phyloP scores from a whole-genome alignment of 2,329 filamentous ascomycete species.

The Thielaviopsis musarum region DNA sequence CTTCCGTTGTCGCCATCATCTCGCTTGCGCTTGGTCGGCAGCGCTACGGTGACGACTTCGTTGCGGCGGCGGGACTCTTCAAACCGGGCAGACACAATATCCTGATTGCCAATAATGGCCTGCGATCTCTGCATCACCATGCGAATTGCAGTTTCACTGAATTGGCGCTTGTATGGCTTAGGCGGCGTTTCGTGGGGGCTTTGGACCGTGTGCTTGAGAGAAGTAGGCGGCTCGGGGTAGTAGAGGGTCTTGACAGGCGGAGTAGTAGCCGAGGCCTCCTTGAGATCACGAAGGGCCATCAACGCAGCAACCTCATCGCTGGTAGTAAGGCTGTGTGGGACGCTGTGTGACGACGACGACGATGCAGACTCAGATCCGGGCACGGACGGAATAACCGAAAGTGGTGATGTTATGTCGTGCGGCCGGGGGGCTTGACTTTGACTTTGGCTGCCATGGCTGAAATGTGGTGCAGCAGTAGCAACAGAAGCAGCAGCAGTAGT shows the following conservation, averaged over 20 bases:
- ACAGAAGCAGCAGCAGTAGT: background rate
- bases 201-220: background rate
- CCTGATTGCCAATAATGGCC: background rate
- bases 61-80: constrained; percentile 7
- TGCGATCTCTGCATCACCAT: background rate
- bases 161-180: constrained; percentile 9
- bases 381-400: constrained; percentile 3
- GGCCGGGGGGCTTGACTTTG: background rate
- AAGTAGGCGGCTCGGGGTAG: constrained; percentile 5
- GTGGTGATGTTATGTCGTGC: constrained; percentile 2
- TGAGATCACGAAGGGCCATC: constrained; percentile 10
- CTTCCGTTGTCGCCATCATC: background rate
- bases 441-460: background rate
- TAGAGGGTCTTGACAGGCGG: constrained; percentile 1
- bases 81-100: constrained; percentile 8
- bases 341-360: constrained; percentile 3
- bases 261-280: constrained; percentile 4
- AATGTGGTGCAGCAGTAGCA: background rate
- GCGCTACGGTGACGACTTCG: constrained; percentile 1
- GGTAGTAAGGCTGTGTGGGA: constrained; percentile 5
- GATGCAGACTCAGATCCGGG: background rate
- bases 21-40: constrained; percentile 7
- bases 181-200: background rate
- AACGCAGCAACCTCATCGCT: constrained; percentile 11
- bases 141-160: background rate